Base-by-base conservation (phyloP, 2,329 filamentous ascomycete genomes). In the Akanthomyces muscarius region DNA sequence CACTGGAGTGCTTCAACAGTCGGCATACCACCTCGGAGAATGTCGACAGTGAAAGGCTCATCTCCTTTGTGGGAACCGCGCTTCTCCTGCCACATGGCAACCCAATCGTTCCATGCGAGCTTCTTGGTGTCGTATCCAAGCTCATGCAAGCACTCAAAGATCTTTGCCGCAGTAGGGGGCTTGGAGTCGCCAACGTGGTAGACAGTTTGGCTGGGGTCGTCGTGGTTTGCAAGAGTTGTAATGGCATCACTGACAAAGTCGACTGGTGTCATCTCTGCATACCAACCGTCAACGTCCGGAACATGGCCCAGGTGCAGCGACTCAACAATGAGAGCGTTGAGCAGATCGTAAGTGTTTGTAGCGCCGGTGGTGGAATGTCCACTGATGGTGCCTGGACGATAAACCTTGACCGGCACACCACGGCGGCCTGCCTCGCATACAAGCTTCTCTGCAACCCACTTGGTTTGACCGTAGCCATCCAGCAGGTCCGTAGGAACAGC, bases 231-330 rank as follows among this genome's bases (percentile, higher is more conserved):
- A 23, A 93, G 81, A 21, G 89, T 85, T 28, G 90, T 78, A 67
- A 94, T 90, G 4, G 89, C 86, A 66, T 86, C 86, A 75, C 87
- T 90, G 64, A 92, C 89, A 69, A 91, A 92, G 74, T 94, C 90
- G 16, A 92, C 90, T 0, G 90, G 90, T 0, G 90, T 92, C 90
- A 93, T 93, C 76, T 94, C 90, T 1, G 89, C 84, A 56, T 87
- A 85, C 90, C 90, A 94, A 48, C 86, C 86, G 56, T 88, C 81
- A 4, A 92, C 86, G 60, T 90, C 82, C 0, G 90, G 90, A 1
- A 84, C 84, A 67, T 84, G 83, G 6, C 89, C 89, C 4, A 93
- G 80, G 59, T 89, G 86, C 44, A 93, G 81, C 0, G 90, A 92
- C 71, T 93, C 90, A 1, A 92, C 88, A 30, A 93, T 82, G 62